These are phyloP conservation scores for Athelia psychrophila DNA, from an alignment of 1,284 basidiomycete species.

Conservation along the genomic window DNA sequence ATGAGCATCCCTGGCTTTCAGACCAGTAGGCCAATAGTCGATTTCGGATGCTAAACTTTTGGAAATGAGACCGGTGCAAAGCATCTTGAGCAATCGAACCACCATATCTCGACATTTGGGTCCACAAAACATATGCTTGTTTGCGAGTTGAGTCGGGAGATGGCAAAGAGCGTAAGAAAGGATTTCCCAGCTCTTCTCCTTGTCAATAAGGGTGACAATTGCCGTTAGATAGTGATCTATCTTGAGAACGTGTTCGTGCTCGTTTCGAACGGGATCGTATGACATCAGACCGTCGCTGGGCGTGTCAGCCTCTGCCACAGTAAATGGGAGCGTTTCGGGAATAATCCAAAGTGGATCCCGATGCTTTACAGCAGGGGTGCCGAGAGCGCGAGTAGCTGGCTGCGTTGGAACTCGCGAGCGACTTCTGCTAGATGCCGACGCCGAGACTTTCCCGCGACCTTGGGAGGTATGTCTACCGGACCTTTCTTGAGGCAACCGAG, in stretches of 20 bases:
- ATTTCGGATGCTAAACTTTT: slow-evolving; percentile 60
- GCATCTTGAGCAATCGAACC: slow-evolving; percentile 58
- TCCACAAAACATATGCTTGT: slow-evolving; percentile 97
- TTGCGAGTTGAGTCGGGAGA: slow-evolving; percentile 87
- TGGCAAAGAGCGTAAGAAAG: slow-evolving; percentile 92
- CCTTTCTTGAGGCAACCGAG: slow-evolving; percentile 49
- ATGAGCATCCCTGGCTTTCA: slow-evolving; percentile 83
- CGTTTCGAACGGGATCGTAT: slow-evolving; percentile 64
- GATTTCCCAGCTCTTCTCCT: slow-evolving; percentile 90
- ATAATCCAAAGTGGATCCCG: slow-evolving; percentile 72
- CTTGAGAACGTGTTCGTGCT: slow-evolving; percentile 59
- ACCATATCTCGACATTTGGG: slow-evolving; percentile 72
- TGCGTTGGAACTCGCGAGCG: slow-evolving; percentile 55
- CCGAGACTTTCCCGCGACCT: slow-evolving; percentile 48
- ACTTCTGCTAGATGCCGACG: slow-evolving; percentile 61
- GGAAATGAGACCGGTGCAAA: slow-evolving; percentile 70
- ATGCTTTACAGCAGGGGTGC: slow-evolving; percentile 23
- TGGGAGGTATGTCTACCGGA: slow-evolving; percentile 55
- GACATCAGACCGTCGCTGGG: slow-evolving; percentile 75
- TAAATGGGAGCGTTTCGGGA: slow-evolving; percentile 76
- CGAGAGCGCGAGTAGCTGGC: slow-evolving; percentile 24
- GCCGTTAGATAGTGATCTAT: slow-evolving; percentile 77
- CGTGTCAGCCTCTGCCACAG: slow-evolving; percentile 58
- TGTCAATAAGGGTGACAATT: slow-evolving; percentile 69
- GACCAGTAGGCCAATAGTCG: slow-evolving; percentile 56